phyloP scores from a whole-genome alignment of 129 eudicot species.

The Dittrichia graveolens region DNA sequence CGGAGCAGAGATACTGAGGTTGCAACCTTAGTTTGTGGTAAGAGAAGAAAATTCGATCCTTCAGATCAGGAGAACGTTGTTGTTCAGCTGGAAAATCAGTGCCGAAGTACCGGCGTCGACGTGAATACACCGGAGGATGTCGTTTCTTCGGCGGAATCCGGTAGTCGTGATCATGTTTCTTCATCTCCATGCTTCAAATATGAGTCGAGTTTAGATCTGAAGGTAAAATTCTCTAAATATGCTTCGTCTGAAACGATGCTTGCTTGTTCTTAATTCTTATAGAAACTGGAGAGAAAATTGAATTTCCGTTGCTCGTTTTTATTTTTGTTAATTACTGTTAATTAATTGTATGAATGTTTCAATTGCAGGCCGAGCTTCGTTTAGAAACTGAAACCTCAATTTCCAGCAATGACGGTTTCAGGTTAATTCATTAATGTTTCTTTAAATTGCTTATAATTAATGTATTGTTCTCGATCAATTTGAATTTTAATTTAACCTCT shows the following conservation, averaged over 20 bases:
- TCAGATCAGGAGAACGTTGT: conserved; percentile 26
- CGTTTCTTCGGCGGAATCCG: conserved; percentile 37
- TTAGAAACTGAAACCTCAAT: conserved; percentile 47
- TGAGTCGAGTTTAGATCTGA: conserved; percentile 41
- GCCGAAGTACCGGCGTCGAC: conserved; percentile 8
- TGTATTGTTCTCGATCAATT: conserved; percentile 24
- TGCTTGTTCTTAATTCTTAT: neutral
- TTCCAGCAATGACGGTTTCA: conserved; percentile 50
- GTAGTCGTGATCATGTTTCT: conserved; percentile 26
- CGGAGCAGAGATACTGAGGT: conserved; percentile 32
- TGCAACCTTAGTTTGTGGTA: conserved; percentile 28
- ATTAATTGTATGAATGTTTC: conserved; percentile 28
- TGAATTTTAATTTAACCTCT: conserved; percentile 23
- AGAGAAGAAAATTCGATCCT: conserved; percentile 39
- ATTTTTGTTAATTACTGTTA: neutral
- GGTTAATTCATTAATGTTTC: conserved; percentile 38
- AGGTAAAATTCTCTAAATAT: conserved; percentile 15
- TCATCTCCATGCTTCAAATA: conserved; percentile 25
- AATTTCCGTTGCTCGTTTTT: conserved; percentile 12
- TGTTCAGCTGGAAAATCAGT: conserved; percentile 31
- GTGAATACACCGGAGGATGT: conserved; percentile 20
- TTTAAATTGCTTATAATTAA: neutral
- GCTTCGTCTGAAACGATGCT: neutral
- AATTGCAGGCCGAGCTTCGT: conserved; percentile 45
- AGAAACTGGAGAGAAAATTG: conserved; percentile 1